A percentile compares a stretch with the other conserved stretches of the same genome.
Conservation (phyloP, 2,329 filamentous ascomycete genomes). For the Arachnomyces sp. region DNA sequence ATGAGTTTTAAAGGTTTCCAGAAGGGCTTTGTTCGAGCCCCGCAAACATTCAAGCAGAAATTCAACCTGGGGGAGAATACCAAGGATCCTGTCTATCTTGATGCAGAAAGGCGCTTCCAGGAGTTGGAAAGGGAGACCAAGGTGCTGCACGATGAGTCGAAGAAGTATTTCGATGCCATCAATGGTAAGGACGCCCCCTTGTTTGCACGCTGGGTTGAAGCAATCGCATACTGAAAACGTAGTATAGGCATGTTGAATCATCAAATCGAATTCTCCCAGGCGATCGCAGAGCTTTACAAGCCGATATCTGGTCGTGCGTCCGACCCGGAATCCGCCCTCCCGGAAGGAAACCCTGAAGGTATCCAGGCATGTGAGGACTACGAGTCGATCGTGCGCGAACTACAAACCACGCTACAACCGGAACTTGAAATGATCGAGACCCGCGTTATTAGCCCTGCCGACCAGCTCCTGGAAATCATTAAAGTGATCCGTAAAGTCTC, state of each 20-base stretch:
- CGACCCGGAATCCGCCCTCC: slow-evolving; percentile 73
- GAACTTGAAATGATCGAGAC: slow-evolving; percentile 97
- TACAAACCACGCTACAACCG: slow-evolving; percentile 78
- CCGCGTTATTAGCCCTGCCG: slow-evolving; percentile 81
- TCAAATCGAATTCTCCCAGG: slow-evolving; percentile 96
- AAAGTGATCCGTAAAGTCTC: slow-evolving; percentile 87
- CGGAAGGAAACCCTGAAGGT: slow-evolving; percentile 83
- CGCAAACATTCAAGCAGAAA: slow-evolving; percentile 80
- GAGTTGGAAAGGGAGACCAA: slow-evolving; percentile 95
- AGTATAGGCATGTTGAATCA: slow-evolving; percentile 74
- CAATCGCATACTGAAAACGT: slow-evolving; percentile 3
- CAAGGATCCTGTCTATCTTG: slow-evolving; percentile 89
- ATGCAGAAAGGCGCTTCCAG: slow-evolving; percentile 86
- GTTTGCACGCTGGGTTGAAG: background rate
- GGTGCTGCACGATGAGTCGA: slow-evolving; percentile 90
- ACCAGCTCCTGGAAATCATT: slow-evolving; percentile 88
- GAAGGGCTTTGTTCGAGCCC: slow-evolving; percentile 81
- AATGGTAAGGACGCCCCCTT: slow-evolving; percentile 53
- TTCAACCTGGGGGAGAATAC: slow-evolving; percentile 96
- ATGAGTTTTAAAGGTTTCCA: slow-evolving; percentile 98
- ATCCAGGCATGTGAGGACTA: slow-evolving; percentile 96
- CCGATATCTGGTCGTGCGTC: slow-evolving; percentile 94
- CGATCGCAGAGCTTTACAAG: slow-evolving; percentile 94
- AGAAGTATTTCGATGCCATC: slow-evolving; percentile 96
- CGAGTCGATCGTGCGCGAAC: slow-evolving; percentile 77